Percentiles rank a stretch among this genome's conserved stretches.
Conservation (phyloP, 176 grass and related monocot genomes). For the Eremochloa ophiuroides region DNA sequence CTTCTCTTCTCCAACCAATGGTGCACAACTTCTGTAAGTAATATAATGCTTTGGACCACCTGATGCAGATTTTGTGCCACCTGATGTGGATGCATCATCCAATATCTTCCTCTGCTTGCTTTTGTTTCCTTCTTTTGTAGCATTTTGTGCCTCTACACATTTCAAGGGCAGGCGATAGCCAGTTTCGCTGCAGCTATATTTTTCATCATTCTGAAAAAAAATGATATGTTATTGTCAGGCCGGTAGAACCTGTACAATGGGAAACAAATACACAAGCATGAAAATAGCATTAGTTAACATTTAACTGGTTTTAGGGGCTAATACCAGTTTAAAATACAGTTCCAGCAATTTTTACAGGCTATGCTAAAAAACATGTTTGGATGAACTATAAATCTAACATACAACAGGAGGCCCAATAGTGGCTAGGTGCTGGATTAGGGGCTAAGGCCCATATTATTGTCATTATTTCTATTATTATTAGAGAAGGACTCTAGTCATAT, state of each 20-base stretch:
- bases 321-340: not conserved
- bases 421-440: too few relatives aligned
- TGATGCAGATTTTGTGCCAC: conserved; percentile 18
- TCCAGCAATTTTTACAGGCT: not conserved
- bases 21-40: conserved; percentile 86
- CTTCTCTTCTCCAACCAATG: conserved; percentile 71
- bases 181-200: conserved; percentile 90
- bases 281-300: not conserved
- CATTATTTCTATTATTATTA: too few relatives aligned
- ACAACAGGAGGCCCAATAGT: too few relatives aligned
- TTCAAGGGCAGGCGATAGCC: conserved; percentile 88
- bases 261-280: conserved; percentile 13
- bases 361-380: not conserved
- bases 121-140: conserved; percentile 45
- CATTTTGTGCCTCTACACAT: conserved; percentile 54
- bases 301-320: not conserved
- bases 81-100: conserved; percentile 38
- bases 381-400: not conserved
- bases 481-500: too few relatives aligned
- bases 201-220: conserved; percentile 66
- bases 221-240: not conserved
- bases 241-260: not conserved
- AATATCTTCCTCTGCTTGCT: conserved; percentile 67
- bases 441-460: too few relatives aligned
- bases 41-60: conserved; percentile 48